phyloP scores from a whole-genome alignment of 345 rosid species.

The Brassica juncea region DNA sequence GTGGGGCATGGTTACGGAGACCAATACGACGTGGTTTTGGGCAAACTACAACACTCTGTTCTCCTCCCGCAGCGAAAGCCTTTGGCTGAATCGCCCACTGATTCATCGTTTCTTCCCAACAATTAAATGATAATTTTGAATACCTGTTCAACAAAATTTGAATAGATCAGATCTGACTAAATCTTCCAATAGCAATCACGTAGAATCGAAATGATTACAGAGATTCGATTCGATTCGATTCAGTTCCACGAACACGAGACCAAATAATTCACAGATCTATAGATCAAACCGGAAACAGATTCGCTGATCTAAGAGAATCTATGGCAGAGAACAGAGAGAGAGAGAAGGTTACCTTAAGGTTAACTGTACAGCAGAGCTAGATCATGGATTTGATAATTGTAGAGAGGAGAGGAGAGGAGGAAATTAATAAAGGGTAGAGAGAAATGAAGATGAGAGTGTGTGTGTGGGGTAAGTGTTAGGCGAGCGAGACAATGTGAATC shows the following conservation, averaged over 20 bases:
- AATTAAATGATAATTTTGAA: neutral
- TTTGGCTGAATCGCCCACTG: slow-evolving; percentile 62
- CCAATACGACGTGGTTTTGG: slow-evolving; percentile 85
- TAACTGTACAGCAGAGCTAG: slow-evolving; percentile 39
- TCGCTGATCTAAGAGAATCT: neutral
- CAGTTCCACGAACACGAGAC: neutral
- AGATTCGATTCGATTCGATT: neutral
- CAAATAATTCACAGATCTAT: slow-evolving; percentile 21
- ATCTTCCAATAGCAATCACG: neutral
- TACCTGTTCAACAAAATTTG: slow-evolving; percentile 11
- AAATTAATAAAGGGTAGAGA: neutral
- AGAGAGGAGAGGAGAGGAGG: neutral
- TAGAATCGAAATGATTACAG: neutral
- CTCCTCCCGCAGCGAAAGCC: slow-evolving; percentile 56
- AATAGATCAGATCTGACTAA: neutral
- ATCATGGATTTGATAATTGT: neutral
- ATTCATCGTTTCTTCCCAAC: slow-evolving; percentile 46
- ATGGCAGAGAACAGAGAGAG: slow-evolving; percentile 7
- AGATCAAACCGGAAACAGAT: neutral
- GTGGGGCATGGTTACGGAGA: slow-evolving; percentile 34
- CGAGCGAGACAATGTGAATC: slow-evolving; percentile 3
- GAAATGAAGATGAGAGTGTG: slow-evolving; percentile 36
- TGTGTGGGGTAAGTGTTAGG: slow-evolving; percentile 30
- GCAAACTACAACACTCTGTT: slow-evolving; percentile 64
- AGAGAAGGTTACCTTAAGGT: slow-evolving; percentile 29